These are phyloP conservation scores for Beauveria pseudobassiana DNA, from an alignment of 2,329 filamentous ascomycete species.

Conservation along the genomic window DNA sequence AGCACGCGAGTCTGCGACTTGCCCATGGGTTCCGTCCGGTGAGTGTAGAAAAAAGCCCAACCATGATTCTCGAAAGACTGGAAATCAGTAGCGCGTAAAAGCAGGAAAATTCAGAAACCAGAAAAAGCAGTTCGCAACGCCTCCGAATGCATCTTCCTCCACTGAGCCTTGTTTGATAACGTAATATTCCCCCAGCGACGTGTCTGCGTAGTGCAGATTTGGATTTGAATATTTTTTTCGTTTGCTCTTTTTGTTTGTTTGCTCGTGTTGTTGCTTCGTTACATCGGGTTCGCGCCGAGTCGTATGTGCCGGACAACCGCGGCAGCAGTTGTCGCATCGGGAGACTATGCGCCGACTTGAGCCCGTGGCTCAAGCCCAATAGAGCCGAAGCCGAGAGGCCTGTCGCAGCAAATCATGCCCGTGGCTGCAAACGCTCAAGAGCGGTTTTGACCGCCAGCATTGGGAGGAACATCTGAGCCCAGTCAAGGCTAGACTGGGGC, in stretches of 20 bases:
- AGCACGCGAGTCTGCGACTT: conserved; percentile 12
- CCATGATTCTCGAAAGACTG: conserved; percentile 11
- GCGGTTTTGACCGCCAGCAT: conserved; percentile 50
- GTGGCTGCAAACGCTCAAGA: conserved; percentile 25
- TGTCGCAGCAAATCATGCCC: conserved; percentile 11
- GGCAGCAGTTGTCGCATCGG: background rate
- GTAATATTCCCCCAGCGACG: background rate
- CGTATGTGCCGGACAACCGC: background rate
- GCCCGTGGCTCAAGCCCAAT: conserved; percentile 19
- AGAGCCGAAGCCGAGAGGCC: conserved; percentile 13
- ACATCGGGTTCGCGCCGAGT: background rate
- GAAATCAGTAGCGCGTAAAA: conserved; percentile 20
- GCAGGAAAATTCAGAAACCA: conserved; percentile 17
- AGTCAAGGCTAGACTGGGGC: conserved; percentile 61
- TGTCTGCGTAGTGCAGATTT: background rate
- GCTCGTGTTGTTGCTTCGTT: conserved; percentile 1
- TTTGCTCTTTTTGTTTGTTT: background rate
- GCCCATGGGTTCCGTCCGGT: conserved; percentile 1
- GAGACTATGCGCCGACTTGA: background rate
- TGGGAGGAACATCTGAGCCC: conserved; percentile 71
- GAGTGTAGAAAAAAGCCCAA: conserved; percentile 15
- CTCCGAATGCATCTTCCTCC: conserved; percentile 30
- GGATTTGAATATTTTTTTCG: background rate
- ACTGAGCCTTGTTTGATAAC: conserved; percentile 17
- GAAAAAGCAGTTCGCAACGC: conserved; percentile 25